Conservation (phyloP, 1,139 yeast species). For the Pichia sp. region DNA sequence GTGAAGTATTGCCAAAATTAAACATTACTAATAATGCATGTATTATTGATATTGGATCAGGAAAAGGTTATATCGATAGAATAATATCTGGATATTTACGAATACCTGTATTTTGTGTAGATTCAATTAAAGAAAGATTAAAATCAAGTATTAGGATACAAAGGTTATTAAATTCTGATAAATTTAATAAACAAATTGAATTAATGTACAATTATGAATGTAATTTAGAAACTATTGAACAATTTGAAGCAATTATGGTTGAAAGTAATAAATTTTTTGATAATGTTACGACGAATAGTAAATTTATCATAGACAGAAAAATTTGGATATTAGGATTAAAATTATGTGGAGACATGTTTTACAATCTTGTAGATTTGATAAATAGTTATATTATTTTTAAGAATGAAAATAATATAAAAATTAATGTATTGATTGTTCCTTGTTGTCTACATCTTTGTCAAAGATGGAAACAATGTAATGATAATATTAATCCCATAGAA, state of each 20-base stretch:
- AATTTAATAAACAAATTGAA: no score
- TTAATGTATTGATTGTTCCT: neutral
- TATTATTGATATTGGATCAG: slow-evolving; percentile 26
- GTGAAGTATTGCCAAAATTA: neutral
- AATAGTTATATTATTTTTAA: neutral
- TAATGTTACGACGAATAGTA: no score
- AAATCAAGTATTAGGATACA: slow-evolving; percentile 19
- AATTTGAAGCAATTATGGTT: slow-evolving; percentile 10
- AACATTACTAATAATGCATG: no score
- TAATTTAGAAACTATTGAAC: slow-evolving; percentile 1
- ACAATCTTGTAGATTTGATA: slow-evolving; percentile 14
- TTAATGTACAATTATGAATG: slow-evolving; percentile 4
- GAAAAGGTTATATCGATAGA: slow-evolving; percentile 26
- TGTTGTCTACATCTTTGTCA: neutral
- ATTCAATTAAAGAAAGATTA: slow-evolving; percentile 18
- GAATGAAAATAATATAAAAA: no score
- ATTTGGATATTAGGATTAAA: slow-evolving; percentile 19
- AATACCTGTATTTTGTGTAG: slow-evolving; percentile 20
- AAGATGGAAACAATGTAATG: neutral
- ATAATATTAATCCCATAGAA: no score
- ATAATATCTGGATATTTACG: slow-evolving; percentile 17
- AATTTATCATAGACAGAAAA: no score
- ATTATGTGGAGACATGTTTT: slow-evolving; percentile 24
- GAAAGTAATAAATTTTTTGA: no score
- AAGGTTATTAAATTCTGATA: slow-evolving; percentile 16